Base-by-base conservation (phyloP, 306 rosid species). In the Fragaria vesca region DNA sequence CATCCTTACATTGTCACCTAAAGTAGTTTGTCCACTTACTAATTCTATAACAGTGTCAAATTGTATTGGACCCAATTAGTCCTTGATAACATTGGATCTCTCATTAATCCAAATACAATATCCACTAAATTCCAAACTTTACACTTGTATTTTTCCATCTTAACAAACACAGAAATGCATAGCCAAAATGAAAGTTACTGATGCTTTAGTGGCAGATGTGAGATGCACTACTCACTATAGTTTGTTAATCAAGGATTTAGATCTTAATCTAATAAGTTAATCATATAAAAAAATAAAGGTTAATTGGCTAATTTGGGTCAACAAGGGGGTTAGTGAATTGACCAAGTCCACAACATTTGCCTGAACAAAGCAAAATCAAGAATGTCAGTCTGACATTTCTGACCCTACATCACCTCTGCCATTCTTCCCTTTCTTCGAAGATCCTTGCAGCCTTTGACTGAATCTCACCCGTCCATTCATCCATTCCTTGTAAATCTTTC, bases 331-430 rank as follows among this genome's bases (percentile, higher is more conserved):
- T 55, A 8, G 48, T 38, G 34, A 78, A 69, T 75, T 48, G 85
- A 89, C 76, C 63, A 79, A 81, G 75, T 62, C 76, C 75, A 47
- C 68, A 62, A 76, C 84, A 40, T 62, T 46, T 71, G 87, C 85
- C 85, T 71, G 82, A 42, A 40, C 68, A 82, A 87, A 81, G 81
- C 79, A 76, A 81, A 69, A 82, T 66, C 66, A 71, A 60, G 91
- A 89, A 89, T 83, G 92, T 87, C 88, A 69, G 87, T 78, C 90
- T 86, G 96, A 85, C 92, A 85, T 66, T 63, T 84, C 76, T 84
- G 85, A 81, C 83, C 75, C 80, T 48, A 30, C 72, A 46, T 48
- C n/a, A 3, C 5, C 26, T 72, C 81, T 69, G 60, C 84, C 45
- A 34, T 48, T 42, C 74, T 67, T 8, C 55, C 81, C 73, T 81